Base-by-base conservation (phyloP, 768 basidiomycete genomes). In the Vararia minispora region DNA sequence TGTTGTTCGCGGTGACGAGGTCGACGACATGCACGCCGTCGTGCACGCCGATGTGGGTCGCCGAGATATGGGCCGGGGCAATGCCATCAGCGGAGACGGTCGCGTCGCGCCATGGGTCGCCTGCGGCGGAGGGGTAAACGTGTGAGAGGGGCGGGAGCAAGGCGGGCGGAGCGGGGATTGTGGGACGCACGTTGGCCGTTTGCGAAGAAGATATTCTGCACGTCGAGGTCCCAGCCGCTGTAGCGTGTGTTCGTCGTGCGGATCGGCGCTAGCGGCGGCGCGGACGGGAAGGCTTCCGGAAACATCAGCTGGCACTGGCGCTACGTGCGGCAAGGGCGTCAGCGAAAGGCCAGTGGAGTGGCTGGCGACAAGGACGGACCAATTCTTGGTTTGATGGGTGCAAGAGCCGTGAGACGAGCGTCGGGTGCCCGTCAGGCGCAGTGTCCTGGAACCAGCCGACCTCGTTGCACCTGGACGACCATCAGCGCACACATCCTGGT, bases 381-480 rank as follows among this genome's bases (percentile, higher is more conserved):
- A 33, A 31, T 23, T 40, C 25, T 10, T 18, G 6, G 24, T 17
- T 33, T 9, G n/a, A n/a, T n/a, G 39, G 32, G 0, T 26, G 32
- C 4, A 33, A 16, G 10, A 43, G 25, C 9, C 31, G 31, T 6
- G 42, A 43, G 5, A 28, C 32, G n/a, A 43, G 31, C 13, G 37
- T 23, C 12, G 32, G 32, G 11, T 28, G 6, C 6, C 28, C 30
- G 5, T 9, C 21, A 6, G 38, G 38, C 5, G 38, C 38, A 6
- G 17, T 13, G 23, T 39, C 38, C 13, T 39, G 38, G 30, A 39
- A 39, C n/a, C 21, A 80, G 23, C 82, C 82, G 2, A 84, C 66
- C 58, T 84, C 69, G 48, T 78, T 81, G 50, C 82, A 84, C 5
- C 77, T 79, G 29, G 18, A 41, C 16, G 11, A 17, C 3, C 8